These are phyloP conservation scores for Trifolium subterraneum DNA, from an alignment of 306 rosid species.

Conservation along the genomic window DNA sequence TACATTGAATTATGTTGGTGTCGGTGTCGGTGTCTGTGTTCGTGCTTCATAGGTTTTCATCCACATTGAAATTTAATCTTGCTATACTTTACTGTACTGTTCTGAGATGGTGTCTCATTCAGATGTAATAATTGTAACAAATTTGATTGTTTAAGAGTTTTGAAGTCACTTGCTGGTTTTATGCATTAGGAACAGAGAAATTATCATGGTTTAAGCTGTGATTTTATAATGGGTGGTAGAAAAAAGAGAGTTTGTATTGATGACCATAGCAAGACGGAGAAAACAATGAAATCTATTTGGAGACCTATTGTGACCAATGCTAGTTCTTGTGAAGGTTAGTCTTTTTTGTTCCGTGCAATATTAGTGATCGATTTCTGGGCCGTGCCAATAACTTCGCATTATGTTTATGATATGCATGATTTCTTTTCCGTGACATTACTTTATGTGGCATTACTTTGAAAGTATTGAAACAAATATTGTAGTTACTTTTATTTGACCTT, in stretches of 20 bases:
- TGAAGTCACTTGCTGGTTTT: background rate
- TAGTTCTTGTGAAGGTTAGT: slow-evolving; percentile 64
- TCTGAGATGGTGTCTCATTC: too few relatives aligned
- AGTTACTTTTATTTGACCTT: slow-evolving; percentile 27
- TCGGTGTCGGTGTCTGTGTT: too few relatives aligned
- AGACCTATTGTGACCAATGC: slow-evolving; percentile 67
- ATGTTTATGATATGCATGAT: background rate
- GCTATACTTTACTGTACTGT: too few relatives aligned
- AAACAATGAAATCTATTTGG: slow-evolving; percentile 52
- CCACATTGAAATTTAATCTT: too few relatives aligned
- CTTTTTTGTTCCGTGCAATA: background rate
- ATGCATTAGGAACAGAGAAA: slow-evolving; percentile 47
- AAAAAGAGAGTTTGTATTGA: slow-evolving; percentile 47
- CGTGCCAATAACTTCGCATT: background rate
- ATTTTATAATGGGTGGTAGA: slow-evolving; percentile 56
- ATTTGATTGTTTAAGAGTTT: background rate
- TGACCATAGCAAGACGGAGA: slow-evolving; percentile 48
- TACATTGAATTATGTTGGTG: too few relatives aligned
- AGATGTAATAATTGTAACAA: background rate
- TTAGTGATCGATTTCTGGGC: background rate
- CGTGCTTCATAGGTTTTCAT: too few relatives aligned
- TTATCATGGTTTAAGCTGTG: slow-evolving; percentile 53
- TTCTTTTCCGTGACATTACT: slow-evolving; percentile 6
- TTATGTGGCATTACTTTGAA: slow-evolving; percentile 2
- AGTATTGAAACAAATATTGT: background rate